Conservation (phyloP, 208 protist genomes). For the Leptomonas pyrrhocoris region DNA sequence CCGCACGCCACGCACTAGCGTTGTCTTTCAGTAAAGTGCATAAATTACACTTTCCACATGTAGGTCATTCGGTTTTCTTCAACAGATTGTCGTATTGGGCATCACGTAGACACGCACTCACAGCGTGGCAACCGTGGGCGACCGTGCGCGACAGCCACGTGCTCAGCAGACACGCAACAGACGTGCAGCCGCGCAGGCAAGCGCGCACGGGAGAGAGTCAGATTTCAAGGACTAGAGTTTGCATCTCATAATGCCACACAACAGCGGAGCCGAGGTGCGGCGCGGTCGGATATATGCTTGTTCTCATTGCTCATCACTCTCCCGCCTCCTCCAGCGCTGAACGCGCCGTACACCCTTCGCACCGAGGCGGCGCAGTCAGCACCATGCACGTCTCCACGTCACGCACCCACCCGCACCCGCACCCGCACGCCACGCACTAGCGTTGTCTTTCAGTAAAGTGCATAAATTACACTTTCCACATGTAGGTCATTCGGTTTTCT, state of each 20-base stretch:
- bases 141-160: not conserved
- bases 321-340: conserved; percentile 8
- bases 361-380: not conserved
- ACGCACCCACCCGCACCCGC: not conserved
- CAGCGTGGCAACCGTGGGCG: not conserved
- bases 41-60: conserved; percentile 21
- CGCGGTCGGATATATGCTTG: conserved; percentile 62
- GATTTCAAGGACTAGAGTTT: conserved; percentile 63
- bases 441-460: conserved; percentile 16
- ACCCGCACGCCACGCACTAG: not conserved
- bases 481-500: conserved; percentile 28
- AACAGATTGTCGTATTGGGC: conserved; percentile 14
- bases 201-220: conserved; percentile 18
- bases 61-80: conserved; percentile 29
- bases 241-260: conserved; percentile 33
- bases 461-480: conserved; percentile 23
- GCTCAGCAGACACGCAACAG: not conserved
- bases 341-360: not conserved
- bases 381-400: not conserved
- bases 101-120: conserved; percentile 7
- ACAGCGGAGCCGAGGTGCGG: conserved; percentile 14
- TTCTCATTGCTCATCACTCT: conserved; percentile 50
- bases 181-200: not conserved
- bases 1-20: not conserved
- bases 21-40: conserved; percentile 19